A percentile compares a stretch with the other conserved stretches of the same genome.
Conservation (phyloP, 75 land plant genomes). For the Larix kaempferi region DNA sequence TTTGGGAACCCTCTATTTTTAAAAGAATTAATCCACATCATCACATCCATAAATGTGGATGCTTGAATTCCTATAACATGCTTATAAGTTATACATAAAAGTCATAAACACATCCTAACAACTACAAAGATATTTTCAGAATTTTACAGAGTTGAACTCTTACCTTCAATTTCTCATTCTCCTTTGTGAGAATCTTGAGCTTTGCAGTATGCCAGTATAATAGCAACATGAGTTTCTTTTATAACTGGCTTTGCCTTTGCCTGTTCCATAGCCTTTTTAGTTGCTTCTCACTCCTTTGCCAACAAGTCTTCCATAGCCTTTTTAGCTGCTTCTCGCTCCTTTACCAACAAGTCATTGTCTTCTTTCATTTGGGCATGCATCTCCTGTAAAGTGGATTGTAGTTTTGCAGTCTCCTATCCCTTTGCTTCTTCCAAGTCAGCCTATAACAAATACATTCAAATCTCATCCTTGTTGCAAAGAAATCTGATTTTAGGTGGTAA, state of each 20-base stretch:
- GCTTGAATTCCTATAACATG: neutral
- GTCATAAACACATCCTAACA: neutral
- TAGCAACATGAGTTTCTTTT: constrained; percentile 43
- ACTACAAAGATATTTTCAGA: neutral
- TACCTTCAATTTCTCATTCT: constrained; percentile 94
- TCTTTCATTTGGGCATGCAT: constrained; percentile 54
- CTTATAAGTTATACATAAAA: too few relatives aligned
- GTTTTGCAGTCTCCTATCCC: constrained; percentile 71
- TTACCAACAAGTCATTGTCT: constrained; percentile 46
- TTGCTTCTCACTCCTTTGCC: constrained; percentile 53
- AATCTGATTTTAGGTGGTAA: neutral
- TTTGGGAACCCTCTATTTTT: neutral
- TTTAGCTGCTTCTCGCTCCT: constrained; percentile 64
- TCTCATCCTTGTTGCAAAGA: constrained; percentile 3
- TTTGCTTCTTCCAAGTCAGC: constrained; percentile 90
- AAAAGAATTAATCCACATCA: neutral
- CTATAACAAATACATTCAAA: constrained; percentile 28
- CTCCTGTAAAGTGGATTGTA: constrained; percentile 71
- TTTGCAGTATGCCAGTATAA: constrained; percentile 63
- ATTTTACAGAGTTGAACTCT: neutral
- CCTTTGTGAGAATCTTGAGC: constrained; percentile 61
- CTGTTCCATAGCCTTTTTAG: constrained; percentile 53
- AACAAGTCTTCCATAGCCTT: constrained; percentile 51
- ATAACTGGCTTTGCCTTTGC: constrained; percentile 50
- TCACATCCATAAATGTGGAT: neutral